phyloP scores from a whole-genome alignment of 306 rosid genomes.

The Castanea crenata region DNA sequence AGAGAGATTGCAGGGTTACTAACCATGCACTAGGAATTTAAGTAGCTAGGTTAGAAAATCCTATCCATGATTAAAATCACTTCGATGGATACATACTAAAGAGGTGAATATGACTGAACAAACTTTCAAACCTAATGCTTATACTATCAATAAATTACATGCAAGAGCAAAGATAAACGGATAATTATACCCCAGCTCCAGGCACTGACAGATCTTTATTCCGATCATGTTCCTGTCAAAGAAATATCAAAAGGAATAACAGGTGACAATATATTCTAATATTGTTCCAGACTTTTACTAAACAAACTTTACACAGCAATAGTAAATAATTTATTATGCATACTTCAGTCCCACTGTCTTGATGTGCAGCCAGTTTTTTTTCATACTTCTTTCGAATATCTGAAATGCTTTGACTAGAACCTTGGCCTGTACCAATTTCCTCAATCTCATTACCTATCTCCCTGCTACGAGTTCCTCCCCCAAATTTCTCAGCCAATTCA shows the following conservation, averaged over 20 bases:
- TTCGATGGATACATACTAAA: conserved; percentile 8
- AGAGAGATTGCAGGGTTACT: no score
- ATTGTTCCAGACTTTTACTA: neutral
- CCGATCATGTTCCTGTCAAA: conserved; percentile 66
- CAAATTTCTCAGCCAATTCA: conserved; percentile 97
- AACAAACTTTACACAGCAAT: neutral
- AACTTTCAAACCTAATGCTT: conserved; percentile 9
- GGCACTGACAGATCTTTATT: conserved; percentile 84
- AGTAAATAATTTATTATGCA: conserved; percentile 28
- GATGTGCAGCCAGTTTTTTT: conserved; percentile 81
- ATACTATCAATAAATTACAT: conserved; percentile 21
- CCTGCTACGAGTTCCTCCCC: conserved; percentile 81
- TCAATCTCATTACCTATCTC: conserved; percentile 82
- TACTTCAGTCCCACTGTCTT: conserved; percentile 69
- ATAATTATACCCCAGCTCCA: conserved; percentile 91
- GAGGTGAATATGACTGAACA: conserved; percentile 18
- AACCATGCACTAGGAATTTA: neutral
- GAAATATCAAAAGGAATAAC: conserved; percentile 32
- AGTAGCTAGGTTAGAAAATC: neutral
- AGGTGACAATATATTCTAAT: conserved; percentile 9
- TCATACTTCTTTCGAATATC: conserved; percentile 97
- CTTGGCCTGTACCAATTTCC: conserved; percentile 72
- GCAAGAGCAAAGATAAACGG: neutral
- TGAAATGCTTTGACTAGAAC: conserved; percentile 59
- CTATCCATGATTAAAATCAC: neutral